A percentile compares a stretch with the other conserved stretches of the same genome.
Conservation (phyloP, 805 yeast genomes). For the Candida glaebosa region DNA sequence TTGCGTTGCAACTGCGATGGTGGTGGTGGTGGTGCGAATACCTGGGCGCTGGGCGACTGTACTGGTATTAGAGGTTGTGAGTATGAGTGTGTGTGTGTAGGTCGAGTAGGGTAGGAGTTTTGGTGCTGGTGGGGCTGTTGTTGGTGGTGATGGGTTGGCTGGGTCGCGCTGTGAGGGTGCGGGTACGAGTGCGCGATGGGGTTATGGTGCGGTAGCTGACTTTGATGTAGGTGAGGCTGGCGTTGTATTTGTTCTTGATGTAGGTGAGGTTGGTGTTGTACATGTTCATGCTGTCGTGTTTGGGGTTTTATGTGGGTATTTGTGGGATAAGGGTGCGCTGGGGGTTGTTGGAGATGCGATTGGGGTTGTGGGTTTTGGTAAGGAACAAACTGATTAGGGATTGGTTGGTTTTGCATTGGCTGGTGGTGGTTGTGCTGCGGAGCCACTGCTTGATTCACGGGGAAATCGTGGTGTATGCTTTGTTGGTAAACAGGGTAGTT, state of each 20-base stretch:
- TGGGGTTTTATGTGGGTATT: not conserved
- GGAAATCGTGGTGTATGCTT: not conserved
- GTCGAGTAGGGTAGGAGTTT: not conserved
- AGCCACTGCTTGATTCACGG: not conserved
- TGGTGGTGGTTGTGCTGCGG: not conserved
- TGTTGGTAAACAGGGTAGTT: not conserved
- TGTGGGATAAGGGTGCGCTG: not conserved
- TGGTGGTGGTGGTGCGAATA: not conserved
- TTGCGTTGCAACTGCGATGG: not conserved
- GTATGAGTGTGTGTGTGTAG: not conserved
- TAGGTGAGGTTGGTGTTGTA: not conserved
- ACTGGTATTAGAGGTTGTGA: not conserved
- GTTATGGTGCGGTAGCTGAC: not conserved
- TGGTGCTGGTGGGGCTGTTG: not conserved
- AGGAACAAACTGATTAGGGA: not conserved
- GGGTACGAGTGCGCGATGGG: not conserved
- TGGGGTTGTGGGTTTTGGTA: not conserved
- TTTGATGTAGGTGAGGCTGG: not conserved
- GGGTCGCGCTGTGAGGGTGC: not conserved
- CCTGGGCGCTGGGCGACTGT: not conserved
- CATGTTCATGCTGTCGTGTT: not conserved
- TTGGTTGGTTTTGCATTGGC: not conserved
- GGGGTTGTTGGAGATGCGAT: not conserved
- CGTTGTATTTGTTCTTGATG: not conserved
- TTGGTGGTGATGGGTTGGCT: not conserved